Evolutionary conservation across 108 stramenopile genomes (phyloP), one percentile per base, ranked within the genome.

Genomic region (Bacterosira constricta): DNA sequence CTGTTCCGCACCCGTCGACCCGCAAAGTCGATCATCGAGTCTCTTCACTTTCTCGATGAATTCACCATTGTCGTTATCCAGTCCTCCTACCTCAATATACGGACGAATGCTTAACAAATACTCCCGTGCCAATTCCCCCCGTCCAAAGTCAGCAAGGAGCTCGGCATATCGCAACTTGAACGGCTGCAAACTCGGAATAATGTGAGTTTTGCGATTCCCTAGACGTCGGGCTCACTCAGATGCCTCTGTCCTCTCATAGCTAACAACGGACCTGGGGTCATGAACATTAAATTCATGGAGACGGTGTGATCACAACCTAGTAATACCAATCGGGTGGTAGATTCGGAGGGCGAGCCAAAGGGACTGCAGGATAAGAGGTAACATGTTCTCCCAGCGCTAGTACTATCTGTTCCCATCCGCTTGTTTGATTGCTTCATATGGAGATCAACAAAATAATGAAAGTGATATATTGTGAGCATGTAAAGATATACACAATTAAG

Each of bases 191-290:
- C 63, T 65, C 21, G 73, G 78, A n/a, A n/a, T n/a, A 20, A 94
- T 76, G 25, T 63, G 63, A 10, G 92, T 86, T 51, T 85, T 80
- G 45, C 77, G 79, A 69, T 96, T 96, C 31, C 91, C 92, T 66
- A 57, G 76, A 4, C 92, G 83, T 51, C 90, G 89, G 6, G 95
- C 88, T 92, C 95, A 96, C 66, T 96, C 95, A 59, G 88, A 96
- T 3, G 92, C 95, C 67, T 96, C 95, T n/a, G 95, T 90, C 34
- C 87, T 69, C 26, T 83, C 70, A 75, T 80, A 94, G 7, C 85
- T 73, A 9, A 76, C 79, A 17, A 93, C 55, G n/a, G 87, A 63
- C 65, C 81, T 80, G 1, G 79, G 57, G 88, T 84, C 73, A 71
- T 66, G 9, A 96, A 68, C 10, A 53, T 56, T 20, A 32, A n/a